Percentiles rank a stretch among this genome's conserved stretches.
Evolutionary conservation across 805 yeast species (phyloP).

Genomic region (Starmerella sp.): DNA sequence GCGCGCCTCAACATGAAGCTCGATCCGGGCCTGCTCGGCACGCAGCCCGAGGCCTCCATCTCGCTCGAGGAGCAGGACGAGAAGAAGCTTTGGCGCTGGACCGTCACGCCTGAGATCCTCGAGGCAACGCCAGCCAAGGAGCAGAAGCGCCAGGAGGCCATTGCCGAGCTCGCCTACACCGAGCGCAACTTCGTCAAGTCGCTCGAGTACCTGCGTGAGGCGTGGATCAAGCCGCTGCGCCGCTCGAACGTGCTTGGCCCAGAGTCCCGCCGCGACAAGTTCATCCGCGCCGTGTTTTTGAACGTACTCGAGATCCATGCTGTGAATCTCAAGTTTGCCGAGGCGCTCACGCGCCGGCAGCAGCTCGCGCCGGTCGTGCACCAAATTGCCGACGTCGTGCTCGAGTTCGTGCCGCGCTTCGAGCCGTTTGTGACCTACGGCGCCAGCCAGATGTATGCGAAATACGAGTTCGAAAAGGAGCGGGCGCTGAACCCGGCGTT

Average conservation of each 20-base stretch:
- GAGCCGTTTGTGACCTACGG: constrained; percentile 91
- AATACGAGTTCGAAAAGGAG: constrained; percentile 89
- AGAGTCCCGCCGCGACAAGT: constrained; percentile 77
- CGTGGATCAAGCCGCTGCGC: constrained; percentile 83
- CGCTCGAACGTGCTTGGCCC: constrained; percentile 83
- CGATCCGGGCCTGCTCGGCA: constrained; percentile 67
- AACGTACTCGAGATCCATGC: constrained; percentile 79
- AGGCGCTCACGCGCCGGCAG: constrained; percentile 78
- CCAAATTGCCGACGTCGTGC: constrained; percentile 74
- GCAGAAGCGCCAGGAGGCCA: constrained; percentile 86
- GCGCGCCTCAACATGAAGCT: constrained; percentile 82
- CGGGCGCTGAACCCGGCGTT: constrained; percentile 80
- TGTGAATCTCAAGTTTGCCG: constrained; percentile 75
- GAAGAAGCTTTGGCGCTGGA: constrained; percentile 84
- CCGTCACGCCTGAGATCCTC: constrained; percentile 70
- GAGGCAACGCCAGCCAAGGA: constrained; percentile 73
- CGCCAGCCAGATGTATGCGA: constrained; percentile 89
- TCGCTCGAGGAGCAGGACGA: constrained; percentile 43
- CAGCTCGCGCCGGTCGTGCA: constrained; percentile 73
- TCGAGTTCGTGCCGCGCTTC: constrained; percentile 73
- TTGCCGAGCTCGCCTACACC: constrained; percentile 84
- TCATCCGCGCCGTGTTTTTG: constrained; percentile 82
- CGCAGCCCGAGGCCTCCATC: constrained; percentile 39
- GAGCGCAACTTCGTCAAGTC: constrained; percentile 94
- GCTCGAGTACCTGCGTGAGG: constrained; percentile 82